Base-by-base conservation (phyloP, 768 basidiomycete genomes). In the Suillus sp. region DNA sequence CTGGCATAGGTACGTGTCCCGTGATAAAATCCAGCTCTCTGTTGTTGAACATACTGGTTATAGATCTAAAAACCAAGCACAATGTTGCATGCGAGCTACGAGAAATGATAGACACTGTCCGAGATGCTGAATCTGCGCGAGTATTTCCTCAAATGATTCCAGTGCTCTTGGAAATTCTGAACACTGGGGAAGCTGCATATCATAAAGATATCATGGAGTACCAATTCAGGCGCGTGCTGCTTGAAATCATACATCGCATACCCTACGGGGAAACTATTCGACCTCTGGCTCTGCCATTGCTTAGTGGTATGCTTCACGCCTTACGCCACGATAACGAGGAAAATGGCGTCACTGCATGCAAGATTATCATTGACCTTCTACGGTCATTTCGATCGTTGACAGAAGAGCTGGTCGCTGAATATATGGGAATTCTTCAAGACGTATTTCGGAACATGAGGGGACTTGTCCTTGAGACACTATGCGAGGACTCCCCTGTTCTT, bases 281-380 rank as follows among this genome's bases (percentile, higher is more conserved):
- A 45, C 81, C 84, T 59, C 89, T 91, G 66, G 82, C 86, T 20
- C 77, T 82, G 16, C 73, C 83, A 2, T 84, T 99, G 51, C 91
- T 92, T 73, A 82, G 81, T 61, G 88, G 93, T 59, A 88, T 97
- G 87, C 82, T 98, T 42, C 83, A 93, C 65, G 80, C 95, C 59
- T 82, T 99, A 35, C 88, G 91, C 30, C 80, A 85, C 67, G 97
- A 99, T 79, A 98, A 97, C 73, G 97, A 99, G 77, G 97, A 99
- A 73, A 96, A 95, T 71, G 97, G 93, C 2, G 83, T 90, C 37
- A 83, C 88, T 2, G 91, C 90, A 61, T 93, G 95, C 83, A 99
- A 98, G 78, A 91, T 89, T 62, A 82, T 97, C 70, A 89, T 94
- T 63, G 96, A 99, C 77, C 82, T 95, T 25, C 85, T 92, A 70